Base-by-base conservation (phyloP, 768 basidiomycete genomes). In the Amanita inopinata region DNA sequence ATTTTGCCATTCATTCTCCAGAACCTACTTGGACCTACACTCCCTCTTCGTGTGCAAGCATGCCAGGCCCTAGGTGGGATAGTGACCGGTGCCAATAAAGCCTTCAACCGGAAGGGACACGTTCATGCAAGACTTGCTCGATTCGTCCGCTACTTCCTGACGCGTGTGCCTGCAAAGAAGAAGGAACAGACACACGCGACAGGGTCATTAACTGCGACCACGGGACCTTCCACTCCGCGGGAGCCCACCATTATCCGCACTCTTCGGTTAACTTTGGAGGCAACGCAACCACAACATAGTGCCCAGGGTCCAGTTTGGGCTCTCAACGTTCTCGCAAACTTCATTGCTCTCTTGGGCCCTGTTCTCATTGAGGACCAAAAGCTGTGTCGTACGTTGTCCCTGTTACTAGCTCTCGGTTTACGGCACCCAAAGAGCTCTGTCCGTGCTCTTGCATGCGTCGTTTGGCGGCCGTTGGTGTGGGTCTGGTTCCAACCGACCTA, bases 241-340 rank as follows among this genome's bases (percentile, higher is more conserved):
- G 81, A 83, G 35, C 59, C 78, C 1, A 25, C 61, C 2, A 80
- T 87, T 46, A 56, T 79, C 27, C 76, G 80, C 38, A 82, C 81
- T 1, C 66, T 88, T 4, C 75, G 81, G 19, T 75, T 75, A 0
- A 82, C 80, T 1, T 61, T 88, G 34, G 59, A 59, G 11, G 65
- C 71, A 1, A 57, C 63, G 3, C 78, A 82, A 4, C 78, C 78
- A 2, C 56, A 60, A 4, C 71, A 80, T 47, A 71, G 72, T 5
- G 81, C 83, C 1, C 80, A 86, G 52, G 83, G 84, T 1, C 84
- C 87, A 6, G 77, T 82, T 1, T 89, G 87, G 87, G 79, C 73
- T 3, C 63, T 85, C 40, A 73, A 71, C 46, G 79, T 86, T 23
- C 61, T 87, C 1, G 76, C 80, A 0, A 67, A 69, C 46, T 61